Percentiles rank a stretch among this genome's conserved stretches.
These are phyloP conservation scores for Fusarium goolgardi DNA, from an alignment of 2,329 filamentous ascomycete genomes.

Conservation along the genomic window DNA sequence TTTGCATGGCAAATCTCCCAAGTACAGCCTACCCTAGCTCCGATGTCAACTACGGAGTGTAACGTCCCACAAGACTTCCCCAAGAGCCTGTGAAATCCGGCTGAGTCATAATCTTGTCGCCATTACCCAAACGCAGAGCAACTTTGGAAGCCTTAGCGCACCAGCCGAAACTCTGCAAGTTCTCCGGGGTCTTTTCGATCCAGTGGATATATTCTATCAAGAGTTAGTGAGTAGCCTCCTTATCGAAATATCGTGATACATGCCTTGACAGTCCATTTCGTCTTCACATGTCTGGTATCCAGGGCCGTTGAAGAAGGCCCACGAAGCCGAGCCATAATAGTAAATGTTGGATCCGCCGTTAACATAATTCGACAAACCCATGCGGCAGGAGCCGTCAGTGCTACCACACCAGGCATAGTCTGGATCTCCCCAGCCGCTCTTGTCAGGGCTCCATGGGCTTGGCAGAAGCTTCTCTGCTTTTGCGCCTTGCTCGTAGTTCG, in stretches of 20 bases:
- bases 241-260: neutral
- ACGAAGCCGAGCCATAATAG: neutral
- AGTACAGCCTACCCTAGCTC: too few relatives aligned
- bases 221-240: neutral
- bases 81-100: neutral
- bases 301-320: neutral
- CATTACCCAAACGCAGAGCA: neutral
- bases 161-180: conserved; percentile 3
- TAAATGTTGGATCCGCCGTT: conserved; percentile 1
- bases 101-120: neutral
- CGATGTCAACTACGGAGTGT: neutral
- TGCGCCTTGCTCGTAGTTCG: neutral
- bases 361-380: neutral
- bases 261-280: neutral
- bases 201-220: neutral
- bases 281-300: neutral
- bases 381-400: neutral
- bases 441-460: neutral
- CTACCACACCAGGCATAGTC: neutral
- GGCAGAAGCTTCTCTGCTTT: neutral
- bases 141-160: neutral
- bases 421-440: neutral
- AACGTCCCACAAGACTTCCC: neutral
- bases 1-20: too few relatives aligned
- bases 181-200: neutral